Conservation (phyloP, 495 filamentous ascomycete species). For the Aspergillus sparsus region DNA sequence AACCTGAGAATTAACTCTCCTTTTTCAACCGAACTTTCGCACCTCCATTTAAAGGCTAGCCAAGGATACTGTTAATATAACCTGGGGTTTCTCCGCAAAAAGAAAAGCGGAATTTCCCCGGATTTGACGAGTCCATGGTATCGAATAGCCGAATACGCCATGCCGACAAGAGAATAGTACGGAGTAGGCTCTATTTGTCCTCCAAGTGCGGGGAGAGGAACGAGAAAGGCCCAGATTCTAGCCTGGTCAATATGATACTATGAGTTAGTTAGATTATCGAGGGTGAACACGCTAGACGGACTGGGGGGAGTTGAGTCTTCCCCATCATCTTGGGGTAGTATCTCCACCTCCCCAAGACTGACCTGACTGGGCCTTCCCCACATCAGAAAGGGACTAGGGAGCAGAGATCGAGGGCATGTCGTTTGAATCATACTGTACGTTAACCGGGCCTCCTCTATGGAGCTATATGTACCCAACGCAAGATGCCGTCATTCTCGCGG, state of each 20-base stretch:
- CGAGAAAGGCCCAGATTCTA: background rate
- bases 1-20: too few relatives aligned
- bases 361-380: slow-evolving; percentile 19
- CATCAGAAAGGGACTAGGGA: background rate
- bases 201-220: background rate
- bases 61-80: background rate
- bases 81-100: background rate
- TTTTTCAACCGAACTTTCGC: too few relatives aligned
- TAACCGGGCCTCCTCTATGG: background rate
- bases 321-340: background rate
- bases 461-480: background rate
- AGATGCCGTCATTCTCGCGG: background rate
- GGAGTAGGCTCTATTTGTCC: too few relatives aligned
- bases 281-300: background rate
- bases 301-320: background rate
- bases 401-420: background rate
- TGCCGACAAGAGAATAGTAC: background rate
- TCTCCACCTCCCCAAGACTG: slow-evolving; percentile 18
- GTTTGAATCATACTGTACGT: background rate
- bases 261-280: too few relatives aligned
- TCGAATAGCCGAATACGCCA: background rate
- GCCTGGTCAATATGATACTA: too few relatives aligned
- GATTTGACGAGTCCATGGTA: background rate
- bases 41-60: background rate
- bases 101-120: background rate